A percentile compares a stretch with the other conserved stretches of the same genome.
phyloP scores from a whole-genome alignment of 208 protist genomes.

The Trypanosoma melophagium region DNA sequence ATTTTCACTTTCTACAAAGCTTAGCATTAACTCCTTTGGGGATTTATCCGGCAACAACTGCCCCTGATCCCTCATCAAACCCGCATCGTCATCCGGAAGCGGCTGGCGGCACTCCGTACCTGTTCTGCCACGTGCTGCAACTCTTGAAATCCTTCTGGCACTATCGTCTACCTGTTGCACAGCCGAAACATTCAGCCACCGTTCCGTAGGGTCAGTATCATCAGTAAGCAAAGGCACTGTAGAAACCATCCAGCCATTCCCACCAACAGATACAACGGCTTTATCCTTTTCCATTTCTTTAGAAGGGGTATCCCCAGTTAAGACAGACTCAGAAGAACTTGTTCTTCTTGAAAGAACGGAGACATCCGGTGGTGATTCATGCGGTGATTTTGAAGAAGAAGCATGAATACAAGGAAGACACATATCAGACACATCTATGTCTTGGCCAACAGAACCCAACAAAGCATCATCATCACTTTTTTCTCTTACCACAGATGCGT shows the following conservation, averaged over 20 bases:
- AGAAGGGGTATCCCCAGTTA: background rate
- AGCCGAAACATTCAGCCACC: background rate
- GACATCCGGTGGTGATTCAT: no score
- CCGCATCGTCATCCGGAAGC: background rate
- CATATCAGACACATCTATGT: no score
- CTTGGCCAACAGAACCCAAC: no score
- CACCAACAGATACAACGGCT: background rate
- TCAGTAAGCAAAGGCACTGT: background rate
- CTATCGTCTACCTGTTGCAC: background rate
- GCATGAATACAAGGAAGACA: no score
- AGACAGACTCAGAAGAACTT: no score
- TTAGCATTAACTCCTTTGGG: background rate
- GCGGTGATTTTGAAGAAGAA: no score
- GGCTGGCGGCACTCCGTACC: background rate
- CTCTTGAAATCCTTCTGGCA: background rate
- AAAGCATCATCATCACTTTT: no score
- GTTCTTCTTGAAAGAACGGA: no score
- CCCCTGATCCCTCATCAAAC: background rate
- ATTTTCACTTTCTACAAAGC: no score
- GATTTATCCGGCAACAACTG: background rate
- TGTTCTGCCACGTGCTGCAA: background rate
- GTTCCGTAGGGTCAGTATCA: conserved; percentile 2
- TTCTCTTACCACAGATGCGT: no score
- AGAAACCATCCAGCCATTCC: background rate
- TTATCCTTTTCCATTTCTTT: background rate